Conservation (phyloP, 2,329 filamentous ascomycete genomes). For the Metarhizium robertsii region DNA sequence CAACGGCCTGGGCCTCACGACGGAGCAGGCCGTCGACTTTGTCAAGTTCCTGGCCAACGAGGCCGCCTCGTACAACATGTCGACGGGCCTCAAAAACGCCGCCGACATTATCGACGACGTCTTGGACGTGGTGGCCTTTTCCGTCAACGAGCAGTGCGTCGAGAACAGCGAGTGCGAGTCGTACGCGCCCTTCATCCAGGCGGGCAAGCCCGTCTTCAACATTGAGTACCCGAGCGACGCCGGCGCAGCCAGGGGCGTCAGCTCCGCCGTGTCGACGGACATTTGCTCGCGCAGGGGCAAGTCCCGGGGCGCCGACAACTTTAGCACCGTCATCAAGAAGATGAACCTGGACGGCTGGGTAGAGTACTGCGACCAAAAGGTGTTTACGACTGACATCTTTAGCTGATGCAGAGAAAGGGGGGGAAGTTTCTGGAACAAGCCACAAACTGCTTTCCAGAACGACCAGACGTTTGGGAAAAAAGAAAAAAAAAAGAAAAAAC, state of each 20-base stretch:
- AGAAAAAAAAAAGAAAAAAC: too few relatives aligned
- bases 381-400: conserved; percentile 4
- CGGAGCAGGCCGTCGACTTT: conserved; percentile 46
- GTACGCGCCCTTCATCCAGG: conserved; percentile 48
- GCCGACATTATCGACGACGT: conserved; percentile 44
- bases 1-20: conserved; percentile 47
- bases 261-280: neutral
- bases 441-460: too few relatives aligned
- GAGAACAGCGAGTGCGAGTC: conserved; percentile 49
- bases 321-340: conserved; percentile 58
- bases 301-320: conserved; percentile 34
- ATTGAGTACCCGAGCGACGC: conserved; percentile 55
- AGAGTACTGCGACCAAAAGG: conserved; percentile 38
- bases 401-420: neutral
- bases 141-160: conserved; percentile 62
- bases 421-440: too few relatives aligned
- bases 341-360: conserved; percentile 56
- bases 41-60: conserved; percentile 49
- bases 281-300: conserved; percentile 31
- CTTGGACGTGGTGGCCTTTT: conserved; percentile 47
- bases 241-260: neutral
- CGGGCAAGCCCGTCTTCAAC: conserved; percentile 60
- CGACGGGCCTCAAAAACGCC: conserved; percentile 61
- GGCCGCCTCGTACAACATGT: conserved; percentile 44
- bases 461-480: too few relatives aligned